phyloP scores from a whole-genome alignment of 805 yeast genomes.

The Cyberlindnera meyerae region DNA sequence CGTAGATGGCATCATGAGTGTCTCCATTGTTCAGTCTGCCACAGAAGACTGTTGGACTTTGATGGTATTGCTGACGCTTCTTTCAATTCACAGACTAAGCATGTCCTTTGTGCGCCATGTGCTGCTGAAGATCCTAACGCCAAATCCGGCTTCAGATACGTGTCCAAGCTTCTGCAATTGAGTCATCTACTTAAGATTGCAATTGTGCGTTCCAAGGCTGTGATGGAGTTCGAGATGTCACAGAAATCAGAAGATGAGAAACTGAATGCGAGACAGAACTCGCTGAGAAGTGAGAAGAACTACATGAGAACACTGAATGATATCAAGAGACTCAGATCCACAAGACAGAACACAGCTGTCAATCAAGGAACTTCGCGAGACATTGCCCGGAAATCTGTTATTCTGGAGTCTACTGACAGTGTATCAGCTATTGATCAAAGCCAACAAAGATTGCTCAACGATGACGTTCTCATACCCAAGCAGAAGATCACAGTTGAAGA shows the following conservation, averaged over 20 bases:
- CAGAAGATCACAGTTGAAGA: conserved; percentile 28
- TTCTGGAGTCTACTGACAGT: conserved; percentile 37
- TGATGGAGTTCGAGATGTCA: conserved; percentile 39
- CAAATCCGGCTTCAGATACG: conserved; percentile 50
- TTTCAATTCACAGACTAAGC: conserved; percentile 28
- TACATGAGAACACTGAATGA: conserved; percentile 70
- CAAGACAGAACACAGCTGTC: conserved; percentile 60
- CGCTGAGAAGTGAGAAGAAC: conserved; percentile 37
- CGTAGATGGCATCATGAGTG: conserved; percentile 82
- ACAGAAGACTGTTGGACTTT: conserved; percentile 32
- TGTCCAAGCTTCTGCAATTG: conserved; percentile 69
- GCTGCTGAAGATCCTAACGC: conserved; percentile 46
- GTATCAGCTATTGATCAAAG: conserved; percentile 2
- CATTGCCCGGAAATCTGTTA: conserved; percentile 62
- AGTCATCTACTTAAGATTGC: conserved; percentile 80
- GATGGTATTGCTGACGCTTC: conserved; percentile 44
- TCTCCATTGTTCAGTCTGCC: conserved; percentile 60
- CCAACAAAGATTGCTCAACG: conserved; percentile 10
- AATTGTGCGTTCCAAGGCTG: conserved; percentile 62
- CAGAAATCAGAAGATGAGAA: conserved; percentile 8
- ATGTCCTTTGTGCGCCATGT: conserved; percentile 61
- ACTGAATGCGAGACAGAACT: conserved; percentile 4
- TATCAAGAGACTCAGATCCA: conserved; percentile 68
- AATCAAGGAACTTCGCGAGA: conserved; percentile 46
- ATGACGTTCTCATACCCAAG: conserved; percentile 21